These are phyloP conservation scores for Zymoseptoria passerinii DNA, from an alignment of 2,329 filamentous ascomycete genomes.

Conservation along the genomic window DNA sequence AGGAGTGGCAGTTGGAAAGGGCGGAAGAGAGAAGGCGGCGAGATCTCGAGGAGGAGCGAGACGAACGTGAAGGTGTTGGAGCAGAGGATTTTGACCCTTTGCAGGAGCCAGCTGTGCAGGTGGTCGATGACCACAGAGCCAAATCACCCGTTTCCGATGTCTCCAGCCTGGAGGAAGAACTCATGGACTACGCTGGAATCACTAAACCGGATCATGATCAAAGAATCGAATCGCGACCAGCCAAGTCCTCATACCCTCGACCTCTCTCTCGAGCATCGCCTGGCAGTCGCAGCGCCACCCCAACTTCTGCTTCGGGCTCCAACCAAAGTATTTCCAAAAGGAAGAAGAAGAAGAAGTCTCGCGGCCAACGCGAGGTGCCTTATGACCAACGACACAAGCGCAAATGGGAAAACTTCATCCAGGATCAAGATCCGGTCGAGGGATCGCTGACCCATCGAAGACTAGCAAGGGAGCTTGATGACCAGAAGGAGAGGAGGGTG, in stretches of 20 bases:
- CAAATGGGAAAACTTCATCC: conserved; percentile 30
- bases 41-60: conserved; percentile 2
- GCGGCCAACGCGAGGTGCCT: conserved; percentile 17
- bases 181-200: conserved; percentile 10
- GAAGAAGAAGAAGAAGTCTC: conserved; percentile 5
- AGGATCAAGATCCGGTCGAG: conserved; percentile 30
- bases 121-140: conserved; percentile 1
- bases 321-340: neutral
- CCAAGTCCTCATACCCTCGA: neutral
- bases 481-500: conserved; percentile 30
- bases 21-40: conserved; percentile 9
- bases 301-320: conserved; percentile 3
- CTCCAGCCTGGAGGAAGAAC: conserved; percentile 23
- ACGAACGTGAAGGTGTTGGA: neutral
- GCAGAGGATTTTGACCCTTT: neutral
- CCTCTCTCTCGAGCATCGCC: conserved; percentile 5
- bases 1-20: conserved; percentile 64
- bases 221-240: neutral
- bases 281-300: conserved; percentile 16
- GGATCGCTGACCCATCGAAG: conserved; percentile 37
- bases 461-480: conserved; percentile 38
- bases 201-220: neutral
- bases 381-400: conserved; percentile 28
- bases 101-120: neutral
- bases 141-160: conserved; percentile 18